Evolutionary conservation across 495 filamentous ascomycete genomes (phyloP).

Genomic region (Polyplosphaeria fusca): DNA sequence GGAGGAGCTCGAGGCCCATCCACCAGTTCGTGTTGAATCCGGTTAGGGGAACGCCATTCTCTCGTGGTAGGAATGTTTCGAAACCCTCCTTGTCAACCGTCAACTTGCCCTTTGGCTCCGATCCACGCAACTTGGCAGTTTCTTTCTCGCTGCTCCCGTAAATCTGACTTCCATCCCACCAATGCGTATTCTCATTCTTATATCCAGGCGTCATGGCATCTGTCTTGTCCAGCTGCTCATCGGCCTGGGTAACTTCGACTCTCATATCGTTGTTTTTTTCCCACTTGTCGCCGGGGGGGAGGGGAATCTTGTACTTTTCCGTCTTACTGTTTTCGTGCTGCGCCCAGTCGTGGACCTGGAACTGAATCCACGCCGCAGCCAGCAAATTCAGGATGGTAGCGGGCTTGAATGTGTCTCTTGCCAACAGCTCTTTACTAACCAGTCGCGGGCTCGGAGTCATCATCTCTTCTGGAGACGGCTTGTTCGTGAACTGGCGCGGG

Average conservation of each 20-base stretch:
- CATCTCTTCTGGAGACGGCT: conserved; percentile 43
- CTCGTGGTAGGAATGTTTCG: conserved; percentile 42
- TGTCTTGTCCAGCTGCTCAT: conserved; percentile 34
- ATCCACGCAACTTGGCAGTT: conserved; percentile 38
- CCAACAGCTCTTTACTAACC: conserved; percentile 42
- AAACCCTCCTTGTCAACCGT: conserved; percentile 27
- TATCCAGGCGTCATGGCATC: conserved; percentile 43
- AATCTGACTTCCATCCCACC: conserved; percentile 49
- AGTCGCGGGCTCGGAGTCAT: conserved; percentile 44
- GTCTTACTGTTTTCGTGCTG: conserved; percentile 35
- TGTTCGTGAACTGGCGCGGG: conserved; percentile 34
- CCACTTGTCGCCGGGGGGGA: conserved; percentile 39
- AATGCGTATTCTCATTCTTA: conserved; percentile 44
- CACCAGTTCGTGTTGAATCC: conserved; percentile 49
- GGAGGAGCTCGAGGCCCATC: conserved; percentile 41
- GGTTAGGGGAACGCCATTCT: conserved; percentile 39
- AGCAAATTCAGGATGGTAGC: conserved; percentile 47
- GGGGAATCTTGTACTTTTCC: conserved; percentile 36
- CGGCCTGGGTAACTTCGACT: conserved; percentile 36
- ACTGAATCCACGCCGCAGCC: conserved; percentile 50
- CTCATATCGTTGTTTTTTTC: conserved; percentile 35
- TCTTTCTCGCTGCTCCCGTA: conserved; percentile 44
- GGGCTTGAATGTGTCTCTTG: conserved; percentile 42
- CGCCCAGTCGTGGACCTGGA: conserved; percentile 48
- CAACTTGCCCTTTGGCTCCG: conserved; percentile 40